Conservation (phyloP, 352 stramenopile species). For the Phytopythium aichiense region DNA sequence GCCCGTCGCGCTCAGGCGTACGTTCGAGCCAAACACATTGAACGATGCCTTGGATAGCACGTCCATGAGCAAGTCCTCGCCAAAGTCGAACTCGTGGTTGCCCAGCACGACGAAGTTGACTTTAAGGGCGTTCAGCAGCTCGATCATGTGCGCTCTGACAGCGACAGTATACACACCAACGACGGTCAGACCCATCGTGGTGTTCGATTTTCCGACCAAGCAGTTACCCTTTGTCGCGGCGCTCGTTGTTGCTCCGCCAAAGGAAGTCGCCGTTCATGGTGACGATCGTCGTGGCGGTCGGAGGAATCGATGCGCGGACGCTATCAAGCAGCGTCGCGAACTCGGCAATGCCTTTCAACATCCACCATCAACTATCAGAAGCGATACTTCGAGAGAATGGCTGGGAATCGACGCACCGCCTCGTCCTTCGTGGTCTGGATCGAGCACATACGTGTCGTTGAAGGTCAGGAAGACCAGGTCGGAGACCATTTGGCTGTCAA, state of each 20-base stretch:
- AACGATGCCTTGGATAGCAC: constrained; percentile 52
- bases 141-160: constrained; percentile 68
- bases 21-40: constrained; percentile 75
- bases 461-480: background rate
- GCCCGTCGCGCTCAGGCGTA: constrained; percentile 32
- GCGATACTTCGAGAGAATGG: background rate
- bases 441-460: constrained; percentile 3
- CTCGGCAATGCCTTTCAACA: constrained; percentile 13
- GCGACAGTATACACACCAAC: background rate
- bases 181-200: background rate
- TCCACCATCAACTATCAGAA: background rate
- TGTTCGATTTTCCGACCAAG: background rate
- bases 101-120: constrained; percentile 73
- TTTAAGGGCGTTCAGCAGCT: constrained; percentile 62
- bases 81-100: constrained; percentile 84
- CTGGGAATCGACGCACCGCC: background rate
- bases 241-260: constrained; percentile 15
- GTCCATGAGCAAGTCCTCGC: constrained; percentile 39
- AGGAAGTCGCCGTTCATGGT: constrained; percentile 33
- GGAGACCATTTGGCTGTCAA: background rate
- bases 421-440: background rate
- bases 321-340: constrained; percentile 14
- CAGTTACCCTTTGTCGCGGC: constrained; percentile 23
- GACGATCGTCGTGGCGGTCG: constrained; percentile 11
- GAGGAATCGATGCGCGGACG: constrained; percentile 4